Evolutionary conservation across 306 rosid species (phyloP), one percentile per base, ranked within the genome.

Genomic region (Gastrolobium villosum): DNA sequence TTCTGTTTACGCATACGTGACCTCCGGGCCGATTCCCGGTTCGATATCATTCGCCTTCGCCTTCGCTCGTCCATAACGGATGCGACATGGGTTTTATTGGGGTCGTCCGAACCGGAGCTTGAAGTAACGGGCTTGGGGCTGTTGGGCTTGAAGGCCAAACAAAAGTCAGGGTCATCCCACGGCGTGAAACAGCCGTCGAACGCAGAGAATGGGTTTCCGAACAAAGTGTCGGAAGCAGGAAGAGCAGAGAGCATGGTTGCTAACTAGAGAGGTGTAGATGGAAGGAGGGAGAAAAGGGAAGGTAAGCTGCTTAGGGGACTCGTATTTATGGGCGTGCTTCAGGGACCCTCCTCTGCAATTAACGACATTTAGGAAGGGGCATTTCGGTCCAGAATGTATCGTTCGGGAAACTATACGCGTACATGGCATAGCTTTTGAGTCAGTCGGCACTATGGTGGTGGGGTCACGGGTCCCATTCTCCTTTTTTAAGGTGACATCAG

Each of bases 21-120:
- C 73, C 99, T 86, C 79, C 96, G 73, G 7, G 99, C 99, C 5
- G 99, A 95, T 70, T 95, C 96, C 82, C 99, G 87, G 90, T 93
- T 95, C 52, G 98, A 95, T 79, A 86, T 77, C 98, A 89, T 95
- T 76, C 99, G 84, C 48, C 96, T 81, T 49, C 87, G 83, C 78
- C 87, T 93, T 40, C 94, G 83, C 74, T 91, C 97, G 65, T 89
- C 90, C 65, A 76, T 78, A 6, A 72, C 37, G 2, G 76, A 31
- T 1, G 72, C 61, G 34, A 43, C 70, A 30, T 36, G 84, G 75
- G n/a, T 40, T 69, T 7, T 77, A 75, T 79, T 76, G 10, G 89
- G 84, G 7, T 83, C 90, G 1, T 88, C 86, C 0, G 88, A 89
- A 40, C 88, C 81, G 54, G 87, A 84, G 62, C 89, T 76, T 3